Evolutionary conservation across 495 filamentous ascomycete species (phyloP), one percentile per base, ranked within the genome.

Genomic region (Aspergillus baeticus): DNA sequence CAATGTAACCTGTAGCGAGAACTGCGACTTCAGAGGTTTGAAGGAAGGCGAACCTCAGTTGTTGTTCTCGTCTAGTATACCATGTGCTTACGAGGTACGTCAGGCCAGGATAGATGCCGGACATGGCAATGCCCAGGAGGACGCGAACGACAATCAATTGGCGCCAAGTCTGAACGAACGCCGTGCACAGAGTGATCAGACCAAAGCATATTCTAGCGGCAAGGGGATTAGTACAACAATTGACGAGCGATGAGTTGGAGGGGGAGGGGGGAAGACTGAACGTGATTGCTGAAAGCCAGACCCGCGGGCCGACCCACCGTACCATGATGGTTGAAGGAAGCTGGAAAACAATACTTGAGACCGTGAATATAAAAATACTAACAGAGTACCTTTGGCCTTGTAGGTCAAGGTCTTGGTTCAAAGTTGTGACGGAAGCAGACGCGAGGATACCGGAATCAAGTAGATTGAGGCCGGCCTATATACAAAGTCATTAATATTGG

Each of bases 381-480:
- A 91, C 81, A 8, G 83, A 87, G 67, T 87, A 89, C 17, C 84
- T 78, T 17, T 83, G 83, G 10, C 85, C 86, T 31, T 81, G 77
- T 29, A 91, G 75, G 10, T 79, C 78, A 31, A 91, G 74, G 65
- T 91, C 87, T 3, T 66, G 47, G 23, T 85, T 73, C 84, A 91
- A 87, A n/a, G 80, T 86, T 1, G 88, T 91, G 34, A 90, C 87
- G 7, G 87, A 86, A 0, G 88, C 88, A 11, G 82, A 86, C 5
- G 85, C 87, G n/a, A 92, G 82, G 51, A 92, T 85, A n/a, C 85
- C 87, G 38, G 80, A 84, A 70, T 91, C 88, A 8, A 91, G 74
- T 35, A 92, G 71, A 67, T 91, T 85, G 26, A 91, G 77, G 58
- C 81, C 84, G 70, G 86, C 26, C 26, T 29, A 29, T 29, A 29